Percentiles rank a stretch among this genome's conserved stretches.
These are phyloP conservation scores for Metarhizium humberi DNA, from an alignment of 2,329 filamentous ascomycete genomes.

Conservation along the genomic window DNA sequence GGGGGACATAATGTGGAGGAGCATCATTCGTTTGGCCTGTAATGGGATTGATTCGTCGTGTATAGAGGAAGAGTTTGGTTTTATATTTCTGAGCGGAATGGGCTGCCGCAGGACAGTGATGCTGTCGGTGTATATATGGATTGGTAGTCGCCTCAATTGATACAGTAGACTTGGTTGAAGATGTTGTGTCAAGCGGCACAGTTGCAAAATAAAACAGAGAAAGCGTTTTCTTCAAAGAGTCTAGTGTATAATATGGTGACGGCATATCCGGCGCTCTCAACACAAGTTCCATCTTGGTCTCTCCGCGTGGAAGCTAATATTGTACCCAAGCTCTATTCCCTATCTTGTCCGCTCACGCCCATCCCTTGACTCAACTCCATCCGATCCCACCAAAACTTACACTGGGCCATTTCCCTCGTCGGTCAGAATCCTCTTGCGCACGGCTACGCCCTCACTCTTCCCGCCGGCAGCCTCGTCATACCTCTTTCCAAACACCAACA, in stretches of 20 bases:
- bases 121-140: background rate
- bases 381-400: slow-evolving; percentile 52
- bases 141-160: background rate
- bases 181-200: background rate
- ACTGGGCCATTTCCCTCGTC: slow-evolving; percentile 38
- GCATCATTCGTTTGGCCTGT: background rate
- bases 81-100: background rate
- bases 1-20: background rate
- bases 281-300: too few species aligned
- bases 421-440: slow-evolving; percentile 31
- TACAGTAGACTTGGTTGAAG: background rate
- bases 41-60: background rate
- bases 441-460: slow-evolving; percentile 30
- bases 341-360: background rate
- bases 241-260: background rate
- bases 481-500: slow-evolving; percentile 49
- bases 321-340: background rate
- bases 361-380: slow-evolving; percentile 24
- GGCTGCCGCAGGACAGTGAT: background rate
- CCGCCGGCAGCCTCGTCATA: slow-evolving; percentile 44
- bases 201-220: background rate
- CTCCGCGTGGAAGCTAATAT: too few species aligned
- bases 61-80: background rate
- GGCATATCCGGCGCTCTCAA: background rate
- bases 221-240: too few species aligned